phyloP scores from a whole-genome alignment of 345 rosid genomes.

The Aegle marmelos region DNA sequence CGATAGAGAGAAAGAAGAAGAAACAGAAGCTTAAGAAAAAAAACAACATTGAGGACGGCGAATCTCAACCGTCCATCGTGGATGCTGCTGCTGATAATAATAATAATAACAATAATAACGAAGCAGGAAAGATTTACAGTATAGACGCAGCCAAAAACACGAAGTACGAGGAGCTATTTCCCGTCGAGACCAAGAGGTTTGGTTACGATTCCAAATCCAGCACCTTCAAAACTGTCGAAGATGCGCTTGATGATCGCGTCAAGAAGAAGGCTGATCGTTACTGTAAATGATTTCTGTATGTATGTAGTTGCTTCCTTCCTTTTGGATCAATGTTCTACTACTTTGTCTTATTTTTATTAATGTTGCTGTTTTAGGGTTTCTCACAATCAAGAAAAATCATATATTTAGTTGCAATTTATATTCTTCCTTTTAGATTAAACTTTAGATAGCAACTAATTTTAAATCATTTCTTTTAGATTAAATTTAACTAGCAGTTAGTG shows the following conservation, averaged over 20 bases:
- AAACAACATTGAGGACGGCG: conserved; percentile 12
- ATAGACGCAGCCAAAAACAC: conserved; percentile 84
- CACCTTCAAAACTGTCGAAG: conserved; percentile 49
- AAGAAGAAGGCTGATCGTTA: conserved; percentile 97
- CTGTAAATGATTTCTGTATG: conserved; percentile 54
- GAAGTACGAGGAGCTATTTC: conserved; percentile 86
- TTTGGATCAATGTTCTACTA: not conserved
- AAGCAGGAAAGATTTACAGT: conserved; percentile 42
- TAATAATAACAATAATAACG: conserved; percentile 9
- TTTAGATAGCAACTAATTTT: not conserved
- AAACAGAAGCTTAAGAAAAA: conserved; percentile 33
- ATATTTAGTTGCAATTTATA: not conserved
- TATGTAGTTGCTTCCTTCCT: not conserved
- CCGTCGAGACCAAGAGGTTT: conserved; percentile 82
- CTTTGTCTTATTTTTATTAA: not conserved
- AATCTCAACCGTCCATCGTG: conserved; percentile 21
- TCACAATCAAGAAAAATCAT: not conserved
- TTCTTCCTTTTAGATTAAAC: not conserved
- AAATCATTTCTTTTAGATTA: not conserved
- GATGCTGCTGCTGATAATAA: conserved; percentile 13
- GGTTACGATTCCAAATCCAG: conserved; percentile 58
- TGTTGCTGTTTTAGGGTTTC: not conserved
- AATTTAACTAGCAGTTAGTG: not conserved
- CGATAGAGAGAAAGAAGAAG: conserved; percentile 58
- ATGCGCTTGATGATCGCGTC: conserved; percentile 92